A percentile compares a stretch with the other conserved stretches of the same genome.
These are phyloP conservation scores for Cryptococcus wingfieldii DNA, from an alignment of 1,284 basidiomycete species.

Conservation along the genomic window DNA sequence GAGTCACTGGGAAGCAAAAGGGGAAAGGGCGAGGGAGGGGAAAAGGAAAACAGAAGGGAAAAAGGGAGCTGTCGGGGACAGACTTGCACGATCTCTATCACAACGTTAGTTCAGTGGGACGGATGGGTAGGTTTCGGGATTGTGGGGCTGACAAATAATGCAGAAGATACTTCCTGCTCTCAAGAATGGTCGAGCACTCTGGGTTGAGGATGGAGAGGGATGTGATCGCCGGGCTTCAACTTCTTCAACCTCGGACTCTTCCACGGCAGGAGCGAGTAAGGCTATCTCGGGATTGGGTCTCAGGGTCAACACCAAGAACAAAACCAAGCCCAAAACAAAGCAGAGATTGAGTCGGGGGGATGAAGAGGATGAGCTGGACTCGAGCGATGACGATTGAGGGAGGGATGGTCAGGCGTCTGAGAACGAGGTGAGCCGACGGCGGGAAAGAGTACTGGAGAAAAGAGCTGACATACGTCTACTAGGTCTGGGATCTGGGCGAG, in stretches of 20 bases:
- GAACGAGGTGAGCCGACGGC: neutral
- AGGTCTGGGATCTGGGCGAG: too few species aligned
- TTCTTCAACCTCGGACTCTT: neutral
- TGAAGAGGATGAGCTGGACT: neutral
- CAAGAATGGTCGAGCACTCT: neutral
- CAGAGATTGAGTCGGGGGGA: neutral
- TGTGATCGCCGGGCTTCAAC: neutral
- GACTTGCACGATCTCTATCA: conserved; percentile 31
- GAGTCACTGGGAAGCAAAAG: neutral
- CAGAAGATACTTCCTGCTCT: neutral
- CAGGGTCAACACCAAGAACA: too few species aligned
- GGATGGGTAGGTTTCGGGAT: neutral
- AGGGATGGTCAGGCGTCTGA: neutral
- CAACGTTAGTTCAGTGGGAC: conserved; percentile 19
- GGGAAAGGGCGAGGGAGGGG: conserved; percentile 2
- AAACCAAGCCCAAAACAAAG: neutral
- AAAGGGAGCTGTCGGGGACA: conserved; percentile 13
- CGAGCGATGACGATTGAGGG: neutral
- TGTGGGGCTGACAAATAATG: neutral
- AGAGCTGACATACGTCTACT: neutral
- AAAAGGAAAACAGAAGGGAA: neutral
- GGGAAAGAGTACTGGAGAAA: neutral
- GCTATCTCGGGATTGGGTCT: too few species aligned
- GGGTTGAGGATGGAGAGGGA: neutral
- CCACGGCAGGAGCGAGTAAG: neutral